phyloP scores from a whole-genome alignment of 441 rosid genomes.

The Populus hybrid region DNA sequence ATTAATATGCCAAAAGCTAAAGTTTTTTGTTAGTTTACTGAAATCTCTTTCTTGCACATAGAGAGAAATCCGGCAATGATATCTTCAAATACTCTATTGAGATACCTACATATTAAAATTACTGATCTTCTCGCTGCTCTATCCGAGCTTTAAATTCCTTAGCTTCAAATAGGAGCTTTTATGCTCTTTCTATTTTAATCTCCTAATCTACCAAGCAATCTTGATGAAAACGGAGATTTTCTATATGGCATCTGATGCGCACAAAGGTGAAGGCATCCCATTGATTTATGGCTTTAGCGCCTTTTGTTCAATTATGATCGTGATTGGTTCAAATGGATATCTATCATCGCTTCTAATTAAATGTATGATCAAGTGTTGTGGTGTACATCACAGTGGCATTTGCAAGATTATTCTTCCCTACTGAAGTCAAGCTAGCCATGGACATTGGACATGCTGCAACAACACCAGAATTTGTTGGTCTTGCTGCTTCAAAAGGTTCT shows the following conservation, averaged over 20 bases:
- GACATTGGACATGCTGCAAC: slow-evolving; percentile 74
- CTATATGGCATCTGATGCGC: no score
- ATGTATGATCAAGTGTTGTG: not conserved
- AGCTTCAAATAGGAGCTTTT: not conserved
- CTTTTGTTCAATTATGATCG: not conserved
- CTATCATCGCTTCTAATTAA: not conserved
- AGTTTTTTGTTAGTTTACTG: no score
- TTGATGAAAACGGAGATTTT: no score
- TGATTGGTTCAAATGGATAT: not conserved
- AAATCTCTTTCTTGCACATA: no score
- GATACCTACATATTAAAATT: not conserved
- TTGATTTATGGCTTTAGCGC: not conserved
- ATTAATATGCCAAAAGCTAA: no score
- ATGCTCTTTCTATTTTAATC: no score
- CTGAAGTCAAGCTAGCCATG: slow-evolving; percentile 93
- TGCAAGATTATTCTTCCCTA: slow-evolving; percentile 73
- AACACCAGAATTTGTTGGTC: slow-evolving; percentile 59
- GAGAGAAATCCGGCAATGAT: no score
- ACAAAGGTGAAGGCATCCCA: no score
- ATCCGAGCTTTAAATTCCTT: not conserved
- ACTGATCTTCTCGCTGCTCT: not conserved
- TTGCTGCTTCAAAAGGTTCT: slow-evolving; percentile 51
- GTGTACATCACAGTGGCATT: slow-evolving; percentile 61
- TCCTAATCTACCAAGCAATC: no score
- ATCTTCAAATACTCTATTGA: not conserved